Evolutionary conservation across 371 early-diverging fungal genomes (phyloP).

Genomic region (Mortierella sp.): DNA sequence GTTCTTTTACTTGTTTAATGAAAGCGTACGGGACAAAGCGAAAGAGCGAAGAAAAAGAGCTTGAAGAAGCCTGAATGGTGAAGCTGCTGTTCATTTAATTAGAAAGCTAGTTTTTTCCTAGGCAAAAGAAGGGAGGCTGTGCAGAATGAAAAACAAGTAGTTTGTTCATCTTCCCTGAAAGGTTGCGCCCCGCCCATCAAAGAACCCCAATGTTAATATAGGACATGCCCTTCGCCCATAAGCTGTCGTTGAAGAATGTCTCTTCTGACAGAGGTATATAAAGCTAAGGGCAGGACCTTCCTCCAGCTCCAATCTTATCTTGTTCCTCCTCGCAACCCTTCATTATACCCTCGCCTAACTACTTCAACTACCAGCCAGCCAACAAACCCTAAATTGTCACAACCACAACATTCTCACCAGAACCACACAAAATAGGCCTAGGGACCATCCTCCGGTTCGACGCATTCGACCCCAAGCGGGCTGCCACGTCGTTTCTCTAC

Average conservation of each 20-base stretch:
- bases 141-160: not conserved
- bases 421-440: not conserved
- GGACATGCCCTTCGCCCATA: not conserved
- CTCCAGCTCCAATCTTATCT: not conserved
- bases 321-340: not conserved
- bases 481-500: slow-evolving; percentile 22
- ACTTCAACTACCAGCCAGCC: too few species aligned
- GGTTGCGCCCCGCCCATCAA: not conserved
- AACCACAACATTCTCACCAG: not conserved
- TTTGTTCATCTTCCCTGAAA: not conserved
- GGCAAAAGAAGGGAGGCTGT: not conserved
- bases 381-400: too few species aligned
- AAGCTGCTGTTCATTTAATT: too few species aligned
- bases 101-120: not conserved
- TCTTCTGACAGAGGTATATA: not conserved
- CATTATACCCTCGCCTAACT: too few species aligned
- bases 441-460: slow-evolving; percentile 16
- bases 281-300: not conserved
- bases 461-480: slow-evolving; percentile 18
- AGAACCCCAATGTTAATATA: not conserved
- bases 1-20: too few species aligned
- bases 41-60: not conserved
- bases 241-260: not conserved
- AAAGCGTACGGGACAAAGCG: too few species aligned
- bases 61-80: not conserved